These are phyloP conservation scores for Blastocystis sp. DNA, from an alignment of 352 stramenopile genomes.

Conservation along the genomic window DNA sequence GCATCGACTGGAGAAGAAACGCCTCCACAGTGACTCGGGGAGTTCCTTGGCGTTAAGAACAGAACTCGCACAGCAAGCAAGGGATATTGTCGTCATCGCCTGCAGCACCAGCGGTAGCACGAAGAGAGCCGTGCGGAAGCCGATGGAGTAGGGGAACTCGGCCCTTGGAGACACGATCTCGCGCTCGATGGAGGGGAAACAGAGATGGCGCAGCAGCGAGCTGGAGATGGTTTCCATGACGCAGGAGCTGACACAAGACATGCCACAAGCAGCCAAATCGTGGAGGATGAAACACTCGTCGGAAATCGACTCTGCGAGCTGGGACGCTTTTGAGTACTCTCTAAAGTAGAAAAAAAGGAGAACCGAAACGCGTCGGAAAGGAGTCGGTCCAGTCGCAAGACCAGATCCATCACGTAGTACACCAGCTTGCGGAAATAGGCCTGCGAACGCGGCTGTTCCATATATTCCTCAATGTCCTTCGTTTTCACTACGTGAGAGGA, in stretches of 20 bases:
- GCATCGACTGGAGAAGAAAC: neutral
- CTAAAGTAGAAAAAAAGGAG: neutral
- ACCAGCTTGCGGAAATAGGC: conserved; percentile 26
- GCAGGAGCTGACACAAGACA: neutral
- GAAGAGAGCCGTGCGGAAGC: neutral
- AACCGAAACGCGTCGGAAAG: neutral
- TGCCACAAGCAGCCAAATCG: neutral
- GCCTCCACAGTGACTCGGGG: neutral
- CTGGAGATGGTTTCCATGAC: neutral
- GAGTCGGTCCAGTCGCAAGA: neutral
- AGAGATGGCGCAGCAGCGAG: neutral
- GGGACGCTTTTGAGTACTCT: neutral
- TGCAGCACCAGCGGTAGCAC: neutral
- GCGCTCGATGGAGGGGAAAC: conserved; percentile 4
- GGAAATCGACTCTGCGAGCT: conserved; percentile 16
- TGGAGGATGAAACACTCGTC: conserved; percentile 26
- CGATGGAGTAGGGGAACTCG: neutral
- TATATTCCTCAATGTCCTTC: neutral
- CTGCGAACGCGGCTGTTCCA: neutral
- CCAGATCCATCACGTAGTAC: conserved; percentile 35
- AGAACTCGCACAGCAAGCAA: neutral
- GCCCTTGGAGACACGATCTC: neutral
- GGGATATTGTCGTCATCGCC: conserved; percentile 1
- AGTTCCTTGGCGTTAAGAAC: neutral
- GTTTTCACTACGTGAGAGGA: neutral